Base-by-base conservation (phyloP, 2,329 filamentous ascomycete genomes). In the Hirsutella rhossiliensis region DNA sequence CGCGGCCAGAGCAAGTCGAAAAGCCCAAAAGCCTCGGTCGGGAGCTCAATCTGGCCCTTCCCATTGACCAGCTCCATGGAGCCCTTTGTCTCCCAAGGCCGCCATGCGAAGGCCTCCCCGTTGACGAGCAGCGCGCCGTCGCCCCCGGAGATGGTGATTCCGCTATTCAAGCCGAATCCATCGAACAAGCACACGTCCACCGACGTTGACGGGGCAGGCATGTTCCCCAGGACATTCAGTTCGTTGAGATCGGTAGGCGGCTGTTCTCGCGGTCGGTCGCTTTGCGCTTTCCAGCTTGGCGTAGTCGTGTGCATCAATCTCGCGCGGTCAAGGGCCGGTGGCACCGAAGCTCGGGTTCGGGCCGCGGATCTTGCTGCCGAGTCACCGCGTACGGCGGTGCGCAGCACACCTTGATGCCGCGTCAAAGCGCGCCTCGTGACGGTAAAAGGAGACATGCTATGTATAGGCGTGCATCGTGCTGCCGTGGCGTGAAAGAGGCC, bases 31-130 rank as follows among this genome's bases (percentile, higher is more conserved):
- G 76, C 78, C 48, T 78, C 75, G 45, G 76, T 69, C 5, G 73
- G 71, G 27, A 92, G 72, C 53, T 94, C 86, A 71, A 86, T 89
- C 61, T 94, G 85, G 0, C 87, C 85, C 62, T 84, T 88, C 40
- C 62, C 64, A 62, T 95, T 94, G 44, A 83, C 58, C 54, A 94
- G 64, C 54, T 57, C 65, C 62, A 58, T 64, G 42, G 56, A 59
- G 42, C 62, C 56, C 52, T 62, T 66, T 4, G 60, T 62, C 47
- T 75, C 64, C 87, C 90, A 96, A 5, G 92, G 92, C 58, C 76
- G 70, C 92, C 92, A 98, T 42, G 72, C 66, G 61, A 96, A 97
- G 1, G 83, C 88, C 63, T 97, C 88, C 6, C 90, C 90, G 36
- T 80, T 82, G 2, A 96, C 75, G 5, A 98, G 72, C 48, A 98